Percentiles rank a stretch among this genome's conserved stretches.
phyloP scores from a whole-genome alignment of 805 yeast species.

The Candida tallmaniae region DNA sequence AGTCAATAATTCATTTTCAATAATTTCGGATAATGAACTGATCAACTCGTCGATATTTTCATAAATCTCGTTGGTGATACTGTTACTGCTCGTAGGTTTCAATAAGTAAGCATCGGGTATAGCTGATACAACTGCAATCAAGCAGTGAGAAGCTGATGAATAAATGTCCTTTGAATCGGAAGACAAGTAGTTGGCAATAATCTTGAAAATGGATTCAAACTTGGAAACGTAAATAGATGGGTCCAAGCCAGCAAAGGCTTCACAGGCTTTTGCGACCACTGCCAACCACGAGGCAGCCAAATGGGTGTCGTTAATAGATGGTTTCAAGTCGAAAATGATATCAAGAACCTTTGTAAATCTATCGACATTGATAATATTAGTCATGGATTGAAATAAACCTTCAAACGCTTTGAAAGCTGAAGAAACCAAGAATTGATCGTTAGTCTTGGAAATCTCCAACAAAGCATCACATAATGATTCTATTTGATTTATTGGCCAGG shows the following conservation, averaged over 20 bases:
- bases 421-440: constrained; percentile 81
- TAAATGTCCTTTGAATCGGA: constrained; percentile 64
- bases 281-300: constrained; percentile 95
- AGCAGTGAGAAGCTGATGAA: constrained; percentile 79
- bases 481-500: constrained; percentile 76
- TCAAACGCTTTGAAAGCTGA: constrained; percentile 82
- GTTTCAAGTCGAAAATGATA: constrained; percentile 73
- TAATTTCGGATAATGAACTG: constrained; percentile 46
- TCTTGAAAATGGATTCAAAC: constrained; percentile 44
- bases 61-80: constrained; percentile 44
- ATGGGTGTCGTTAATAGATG: constrained; percentile 76
- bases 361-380: constrained; percentile 55
- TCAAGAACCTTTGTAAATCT: constrained; percentile 62
- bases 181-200: constrained; percentile 59
- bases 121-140: constrained; percentile 69
- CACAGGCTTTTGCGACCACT: constrained; percentile 77
- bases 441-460: constrained; percentile 69
- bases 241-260: constrained; percentile 30
- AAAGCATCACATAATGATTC: constrained; percentile 73
- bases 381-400: constrained; percentile 66
- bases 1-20: constrained; percentile 55
- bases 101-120: constrained; percentile 58
- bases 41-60: constrained; percentile 55
- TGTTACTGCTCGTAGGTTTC: constrained; percentile 37
- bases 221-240: constrained; percentile 47